A percentile compares a stretch with the other conserved stretches of the same genome.
Evolutionary conservation across 2,329 filamentous ascomycete genomes (phyloP).

Genomic region (Exophiala lecanii-corni): DNA sequence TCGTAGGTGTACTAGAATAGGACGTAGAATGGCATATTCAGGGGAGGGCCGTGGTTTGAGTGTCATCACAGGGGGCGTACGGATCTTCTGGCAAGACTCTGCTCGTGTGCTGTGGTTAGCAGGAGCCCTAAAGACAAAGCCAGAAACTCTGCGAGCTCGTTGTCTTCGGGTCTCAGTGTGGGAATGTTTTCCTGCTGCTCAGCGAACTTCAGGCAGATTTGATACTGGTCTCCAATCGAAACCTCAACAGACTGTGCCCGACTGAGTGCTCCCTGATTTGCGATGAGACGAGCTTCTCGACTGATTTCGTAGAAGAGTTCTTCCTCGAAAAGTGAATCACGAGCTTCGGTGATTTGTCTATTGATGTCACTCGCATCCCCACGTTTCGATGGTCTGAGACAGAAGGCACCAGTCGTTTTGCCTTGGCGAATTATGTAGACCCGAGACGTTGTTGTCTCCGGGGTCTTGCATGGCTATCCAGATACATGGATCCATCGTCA

Average conservation of each 20-base stretch:
- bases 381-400: neutral
- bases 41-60: slow-evolving; percentile 46
- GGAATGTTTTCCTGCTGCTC: slow-evolving; percentile 47
- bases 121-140: slow-evolving; percentile 68
- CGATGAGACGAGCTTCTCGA: slow-evolving; percentile 70
- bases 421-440: slow-evolving; percentile 40
- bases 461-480: slow-evolving; percentile 56
- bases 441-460: slow-evolving; percentile 55
- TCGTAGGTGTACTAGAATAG: slow-evolving; percentile 51
- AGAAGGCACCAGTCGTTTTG: slow-evolving; percentile 15
- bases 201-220: slow-evolving; percentile 64
- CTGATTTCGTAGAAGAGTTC: slow-evolving; percentile 89
- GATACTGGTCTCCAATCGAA: slow-evolving; percentile 49
- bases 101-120: slow-evolving; percentile 71
- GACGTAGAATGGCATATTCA: slow-evolving; percentile 56
- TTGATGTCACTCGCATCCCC: slow-evolving; percentile 30
- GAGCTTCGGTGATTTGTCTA: slow-evolving; percentile 34
- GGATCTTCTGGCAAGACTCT: slow-evolving; percentile 66
- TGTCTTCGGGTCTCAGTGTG: slow-evolving; percentile 33
- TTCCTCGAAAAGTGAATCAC: slow-evolving; percentile 53
- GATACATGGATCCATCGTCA: slow-evolving; percentile 66
- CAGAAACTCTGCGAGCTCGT: slow-evolving; percentile 59
- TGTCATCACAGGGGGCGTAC: slow-evolving; percentile 52
- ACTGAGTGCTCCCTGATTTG: slow-evolving; percentile 65
- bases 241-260: slow-evolving; percentile 56